Evolutionary conservation across 192 early-diverging fungal species (phyloP).

Genomic region (Diversispora epigaea): DNA sequence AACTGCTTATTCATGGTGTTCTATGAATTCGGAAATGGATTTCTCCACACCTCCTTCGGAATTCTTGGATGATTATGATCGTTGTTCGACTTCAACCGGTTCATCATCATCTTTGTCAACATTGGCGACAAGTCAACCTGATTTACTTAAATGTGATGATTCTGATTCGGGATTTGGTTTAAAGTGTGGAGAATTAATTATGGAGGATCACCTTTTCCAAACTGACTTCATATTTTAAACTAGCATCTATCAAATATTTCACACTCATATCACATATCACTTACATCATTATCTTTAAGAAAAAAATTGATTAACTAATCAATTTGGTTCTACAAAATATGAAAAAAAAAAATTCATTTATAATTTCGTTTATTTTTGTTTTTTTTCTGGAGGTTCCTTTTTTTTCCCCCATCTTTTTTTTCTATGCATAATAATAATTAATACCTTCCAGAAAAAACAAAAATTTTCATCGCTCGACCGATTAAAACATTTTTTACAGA

Average conservation of each 20-base stretch:
- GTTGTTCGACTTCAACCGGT: slow-evolving; percentile 4
- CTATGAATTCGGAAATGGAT: slow-evolving; percentile 16
- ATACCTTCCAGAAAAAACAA: no score
- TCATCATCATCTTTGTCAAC: slow-evolving; percentile 8
- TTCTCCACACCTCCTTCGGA: slow-evolving; percentile 2
- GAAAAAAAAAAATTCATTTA: no score
- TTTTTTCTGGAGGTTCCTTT: no score
- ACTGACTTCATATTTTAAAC: not conserved
- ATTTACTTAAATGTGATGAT: slow-evolving; percentile 8
- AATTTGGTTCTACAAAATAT: no score
- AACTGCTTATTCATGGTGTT: slow-evolving; percentile 27
- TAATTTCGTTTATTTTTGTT: no score
- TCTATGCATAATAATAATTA: no score
- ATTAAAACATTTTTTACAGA: no score
- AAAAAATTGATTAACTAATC: no score
- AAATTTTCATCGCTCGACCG: no score
- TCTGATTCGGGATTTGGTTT: not conserved
- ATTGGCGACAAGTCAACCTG: slow-evolving; percentile 20
- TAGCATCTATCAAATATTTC: not conserved
- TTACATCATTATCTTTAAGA: no score
- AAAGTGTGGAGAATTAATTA: not conserved
- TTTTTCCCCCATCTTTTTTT: no score
- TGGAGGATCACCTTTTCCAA: not conserved
- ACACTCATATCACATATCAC: no score
- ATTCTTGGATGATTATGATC: slow-evolving; percentile 22